Conservation (phyloP, 2,329 filamentous ascomycete genomes). For the Aspergillus neotritici region DNA sequence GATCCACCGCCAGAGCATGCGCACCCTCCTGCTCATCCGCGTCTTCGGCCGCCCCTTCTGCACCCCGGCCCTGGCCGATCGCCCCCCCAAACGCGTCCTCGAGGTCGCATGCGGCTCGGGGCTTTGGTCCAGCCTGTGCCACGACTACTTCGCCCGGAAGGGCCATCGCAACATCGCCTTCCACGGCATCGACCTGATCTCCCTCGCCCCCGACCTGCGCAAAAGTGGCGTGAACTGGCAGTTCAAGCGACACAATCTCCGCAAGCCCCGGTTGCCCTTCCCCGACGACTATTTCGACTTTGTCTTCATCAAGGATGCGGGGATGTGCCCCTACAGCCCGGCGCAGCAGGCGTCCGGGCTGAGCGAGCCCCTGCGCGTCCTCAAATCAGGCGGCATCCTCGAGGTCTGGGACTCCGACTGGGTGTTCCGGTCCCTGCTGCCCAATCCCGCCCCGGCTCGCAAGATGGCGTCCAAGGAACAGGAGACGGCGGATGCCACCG, state of each 20-base stretch:
- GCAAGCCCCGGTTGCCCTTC: conserved; percentile 70
- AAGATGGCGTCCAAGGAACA: conserved; percentile 57
- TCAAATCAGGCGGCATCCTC: conserved; percentile 70
- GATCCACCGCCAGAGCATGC: conserved; percentile 78
- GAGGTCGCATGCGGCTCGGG: conserved; percentile 84
- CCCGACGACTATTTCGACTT: conserved; percentile 76
- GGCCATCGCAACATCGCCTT: conserved; percentile 69
- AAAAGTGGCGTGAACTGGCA: conserved; percentile 77
- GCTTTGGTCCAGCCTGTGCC: conserved; percentile 84
- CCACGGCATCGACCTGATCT: conserved; percentile 75
- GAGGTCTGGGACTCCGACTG: conserved; percentile 91
- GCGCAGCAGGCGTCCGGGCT: conserved; percentile 51
- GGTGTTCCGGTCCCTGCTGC: conserved; percentile 73
- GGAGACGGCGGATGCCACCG: conserved; percentile 60
- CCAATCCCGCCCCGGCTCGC: conserved; percentile 62
- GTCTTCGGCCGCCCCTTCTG: conserved; percentile 77
- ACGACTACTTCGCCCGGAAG: conserved; percentile 66
- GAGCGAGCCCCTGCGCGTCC: conserved; percentile 70
- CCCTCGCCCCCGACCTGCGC: conserved; percentile 59
- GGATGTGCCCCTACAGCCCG: conserved; percentile 58
- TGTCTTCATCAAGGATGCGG: conserved; percentile 80
- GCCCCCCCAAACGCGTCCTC: conserved; percentile 69
- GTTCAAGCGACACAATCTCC: conserved; percentile 82
- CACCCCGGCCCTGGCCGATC: conserved; percentile 59
- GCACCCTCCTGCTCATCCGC: conserved; percentile 73